These are phyloP conservation scores for Lagenaria siceraria DNA, from an alignment of 306 rosid species.

Conservation along the genomic window DNA sequence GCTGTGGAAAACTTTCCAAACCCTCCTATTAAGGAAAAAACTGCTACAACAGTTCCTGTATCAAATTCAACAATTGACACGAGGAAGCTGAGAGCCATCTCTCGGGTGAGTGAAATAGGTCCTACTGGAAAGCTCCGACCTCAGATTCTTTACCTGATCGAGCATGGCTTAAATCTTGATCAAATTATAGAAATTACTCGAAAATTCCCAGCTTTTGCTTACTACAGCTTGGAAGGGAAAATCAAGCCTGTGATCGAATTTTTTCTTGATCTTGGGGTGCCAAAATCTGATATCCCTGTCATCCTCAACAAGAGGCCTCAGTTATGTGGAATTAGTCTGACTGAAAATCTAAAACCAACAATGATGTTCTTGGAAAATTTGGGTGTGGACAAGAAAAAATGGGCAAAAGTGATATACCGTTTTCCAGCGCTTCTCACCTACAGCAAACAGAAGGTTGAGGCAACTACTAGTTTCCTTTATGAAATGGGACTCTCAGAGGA, in stretches of 20 bases:
- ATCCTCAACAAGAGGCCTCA: conserved; percentile 82
- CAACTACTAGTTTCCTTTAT: conserved; percentile 39
- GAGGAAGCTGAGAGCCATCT: conserved; percentile 53
- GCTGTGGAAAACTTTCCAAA: conserved; percentile 64
- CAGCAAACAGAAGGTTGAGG: conserved; percentile 60
- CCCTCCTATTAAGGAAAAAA: conserved; percentile 43
- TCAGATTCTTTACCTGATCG: conserved; percentile 59
- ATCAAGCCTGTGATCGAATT: conserved; percentile 85
- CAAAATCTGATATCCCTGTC: conserved; percentile 47
- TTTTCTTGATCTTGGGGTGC: conserved; percentile 75
- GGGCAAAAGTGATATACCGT: conserved; percentile 87
- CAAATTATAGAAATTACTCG: conserved; percentile 48
- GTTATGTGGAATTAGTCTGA: conserved; percentile 81
- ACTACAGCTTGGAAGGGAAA: conserved; percentile 87
- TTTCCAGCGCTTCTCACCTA: conserved; percentile 74
- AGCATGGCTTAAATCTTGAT: conserved; percentile 74
- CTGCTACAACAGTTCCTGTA: conserved; percentile 13
- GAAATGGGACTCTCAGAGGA: conserved; percentile 64
- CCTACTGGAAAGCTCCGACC: conserved; percentile 65
- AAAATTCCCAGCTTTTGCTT: conserved; percentile 60
- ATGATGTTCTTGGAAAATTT: conserved; percentile 67
- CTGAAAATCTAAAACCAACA: conserved; percentile 69
- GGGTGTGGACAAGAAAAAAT: conserved; percentile 79
- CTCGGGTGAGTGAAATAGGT: conserved; percentile 52
- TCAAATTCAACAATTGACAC: conserved; percentile 22